phyloP scores from a whole-genome alignment of 78 protist genomes.

The Pigoraptor vietnamica region DNA sequence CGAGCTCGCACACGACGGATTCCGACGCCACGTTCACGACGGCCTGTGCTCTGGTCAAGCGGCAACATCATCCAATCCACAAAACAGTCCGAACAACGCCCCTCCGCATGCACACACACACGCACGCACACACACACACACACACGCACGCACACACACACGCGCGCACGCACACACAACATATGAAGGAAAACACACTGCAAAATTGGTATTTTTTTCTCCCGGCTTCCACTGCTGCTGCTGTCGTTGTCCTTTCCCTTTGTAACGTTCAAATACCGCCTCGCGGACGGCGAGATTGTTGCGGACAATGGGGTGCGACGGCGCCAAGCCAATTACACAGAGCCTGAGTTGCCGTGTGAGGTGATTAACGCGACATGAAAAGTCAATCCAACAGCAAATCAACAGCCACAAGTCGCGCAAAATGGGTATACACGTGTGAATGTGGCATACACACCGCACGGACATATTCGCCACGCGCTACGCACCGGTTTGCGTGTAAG shows the following conservation, averaged over 20 bases:
- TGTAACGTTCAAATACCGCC: background rate
- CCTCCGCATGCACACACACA: too few species aligned
- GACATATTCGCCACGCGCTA: background rate
- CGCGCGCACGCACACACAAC: too few species aligned
- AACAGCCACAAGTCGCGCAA: too few species aligned
- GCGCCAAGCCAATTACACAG: background rate
- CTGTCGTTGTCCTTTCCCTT: too few species aligned
- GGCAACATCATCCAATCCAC: background rate
- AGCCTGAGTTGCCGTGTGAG: too few species aligned
- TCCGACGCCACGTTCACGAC: background rate
- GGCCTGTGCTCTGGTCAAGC: background rate
- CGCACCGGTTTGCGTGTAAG: background rate
- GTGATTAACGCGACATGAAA: too few species aligned
- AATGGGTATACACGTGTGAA: too few species aligned
- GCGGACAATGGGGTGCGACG: background rate
- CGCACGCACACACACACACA: too few species aligned
- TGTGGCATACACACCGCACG: too few species aligned
- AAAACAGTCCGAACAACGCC: background rate
- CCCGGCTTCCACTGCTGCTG: background rate
- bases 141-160: too few species aligned
- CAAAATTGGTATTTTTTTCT: background rate
- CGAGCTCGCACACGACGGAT: background rate
- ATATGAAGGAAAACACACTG: background rate
- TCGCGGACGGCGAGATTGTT: background rate
- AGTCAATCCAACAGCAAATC: too few species aligned